These are phyloP conservation scores for Penicillium sp. DNA, from an alignment of 2,329 filamentous ascomycete genomes.

Conservation along the genomic window DNA sequence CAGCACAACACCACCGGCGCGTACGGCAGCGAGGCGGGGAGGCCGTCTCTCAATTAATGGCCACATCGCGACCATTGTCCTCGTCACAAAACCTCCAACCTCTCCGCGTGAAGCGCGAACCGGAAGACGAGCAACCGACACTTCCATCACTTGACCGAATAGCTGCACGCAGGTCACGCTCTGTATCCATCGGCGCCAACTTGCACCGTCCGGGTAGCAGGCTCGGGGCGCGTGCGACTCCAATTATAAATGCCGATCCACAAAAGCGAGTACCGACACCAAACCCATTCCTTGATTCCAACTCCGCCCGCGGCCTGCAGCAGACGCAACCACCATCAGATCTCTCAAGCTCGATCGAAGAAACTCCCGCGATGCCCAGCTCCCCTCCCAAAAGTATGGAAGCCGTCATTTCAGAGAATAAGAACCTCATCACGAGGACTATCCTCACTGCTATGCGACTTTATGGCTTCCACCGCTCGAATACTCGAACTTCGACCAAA, in stretches of 20 bases:
- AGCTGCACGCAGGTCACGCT: conserved; percentile 30
- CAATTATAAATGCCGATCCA: conserved; percentile 14
- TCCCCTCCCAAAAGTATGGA: conserved; percentile 29
- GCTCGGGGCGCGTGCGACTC: conserved; percentile 14
- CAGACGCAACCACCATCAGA: conserved; percentile 13
- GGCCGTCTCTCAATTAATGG: conserved; percentile 42
- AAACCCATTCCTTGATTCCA: conserved; percentile 26
- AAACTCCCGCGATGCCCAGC: conserved; percentile 16
- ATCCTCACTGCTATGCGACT: conserved; percentile 46
- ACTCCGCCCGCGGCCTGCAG: conserved; percentile 8
- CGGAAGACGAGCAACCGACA: conserved; percentile 27
- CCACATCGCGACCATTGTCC: conserved; percentile 27
- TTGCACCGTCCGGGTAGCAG: conserved; percentile 20
- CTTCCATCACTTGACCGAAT: conserved; percentile 31
- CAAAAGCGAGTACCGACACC: conserved; percentile 25
- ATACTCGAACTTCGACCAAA: conserved; percentile 23
- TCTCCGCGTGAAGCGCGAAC: conserved; percentile 37
- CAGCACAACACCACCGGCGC: conserved; percentile 41
- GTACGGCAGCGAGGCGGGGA: conserved; percentile 42
- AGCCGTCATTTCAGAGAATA: conserved; percentile 37
- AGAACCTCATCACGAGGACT: conserved; percentile 42
- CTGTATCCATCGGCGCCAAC: conserved; percentile 33
- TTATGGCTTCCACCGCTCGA: conserved; percentile 41
- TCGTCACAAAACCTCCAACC: conserved; percentile 32
- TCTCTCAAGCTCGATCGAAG: conserved; percentile 16